Base-by-base conservation (phyloP, 495 filamentous ascomycete species). In the Evernia prunastri region DNA sequence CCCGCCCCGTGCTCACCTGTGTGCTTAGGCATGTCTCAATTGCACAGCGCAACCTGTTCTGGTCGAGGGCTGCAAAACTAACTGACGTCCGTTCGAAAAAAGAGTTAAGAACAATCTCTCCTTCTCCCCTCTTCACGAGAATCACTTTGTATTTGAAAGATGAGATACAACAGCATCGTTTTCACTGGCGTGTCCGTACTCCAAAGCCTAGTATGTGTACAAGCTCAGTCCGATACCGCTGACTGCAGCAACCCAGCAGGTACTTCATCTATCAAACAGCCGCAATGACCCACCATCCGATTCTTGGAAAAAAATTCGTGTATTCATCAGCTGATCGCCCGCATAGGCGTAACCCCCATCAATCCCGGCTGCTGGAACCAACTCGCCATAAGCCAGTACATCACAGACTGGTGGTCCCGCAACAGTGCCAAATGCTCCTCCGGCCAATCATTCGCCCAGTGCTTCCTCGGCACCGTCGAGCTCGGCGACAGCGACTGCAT, bases 401-500 rank as follows among this genome's bases (percentile, higher is more conserved):
- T 62, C 1, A 35, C 23, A 4, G 12, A 39, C 0, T 62, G 60
- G 60, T 54, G 40, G 13, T 17, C 40, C 47, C 13, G 3, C 36
- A 36, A 62, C 36, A 40, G 12, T 13, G 8, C 47, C 0, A 40
- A 36, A 39, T 62, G 60, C 36, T 11, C 5, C 4, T 1, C 35
- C 7, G 60, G 60, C 9, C 49, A 36, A 25, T 37, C 60, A 3
- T 62, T 62, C 36, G 60, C 60, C 13, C 45, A 49, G 29, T 62
- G 60, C 23, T 62, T 62, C 13, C 60, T 62, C 2, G 42, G 49
- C 3, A 11, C 2, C 47, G 23, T 62, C 11, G 7, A 62, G 10
- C 37, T 62, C 35, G 60, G 60, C 29, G n/a, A 62, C 9, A 15
- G 29, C 11, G 60, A 62, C 35, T 62, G 60, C 23, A 17, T 62